Evolutionary conservation across 148 eudicot species (phyloP).

Genomic region (Chenopodium quinoa): DNA sequence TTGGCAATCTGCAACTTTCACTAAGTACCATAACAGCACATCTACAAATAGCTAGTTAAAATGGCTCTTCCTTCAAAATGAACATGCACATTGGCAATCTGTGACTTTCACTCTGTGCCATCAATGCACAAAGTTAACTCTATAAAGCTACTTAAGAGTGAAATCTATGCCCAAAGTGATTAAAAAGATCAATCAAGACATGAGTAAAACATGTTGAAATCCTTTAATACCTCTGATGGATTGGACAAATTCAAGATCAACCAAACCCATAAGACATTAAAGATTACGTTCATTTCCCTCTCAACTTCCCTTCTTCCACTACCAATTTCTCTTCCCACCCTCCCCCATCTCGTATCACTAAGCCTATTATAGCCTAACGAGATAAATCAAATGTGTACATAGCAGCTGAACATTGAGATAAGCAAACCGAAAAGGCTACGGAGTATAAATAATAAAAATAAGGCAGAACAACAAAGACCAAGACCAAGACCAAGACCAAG

Average conservation of each 20-base stretch:
- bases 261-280: background rate
- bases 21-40: background rate
- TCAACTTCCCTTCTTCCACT: background rate
- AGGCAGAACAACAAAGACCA: too few relatives aligned
- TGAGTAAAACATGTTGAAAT: background rate
- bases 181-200: background rate
- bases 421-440: background rate
- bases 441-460: too few relatives aligned
- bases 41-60: background rate
- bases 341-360: background rate
- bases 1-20: background rate
- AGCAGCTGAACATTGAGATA: background rate
- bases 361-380: background rate
- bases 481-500: too few relatives aligned
- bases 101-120: too few relatives aligned
- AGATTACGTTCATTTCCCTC: background rate
- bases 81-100: too few relatives aligned
- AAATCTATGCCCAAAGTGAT: background rate
- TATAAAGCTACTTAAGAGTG: too few relatives aligned
- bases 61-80: background rate
- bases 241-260: background rate
- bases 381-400: background rate
- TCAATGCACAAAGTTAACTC: too few relatives aligned
- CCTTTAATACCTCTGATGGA: background rate
- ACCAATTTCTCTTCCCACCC: background rate